Base-by-base conservation (phyloP, 495 filamentous ascomycete genomes). In the Articulospora tetracladia region DNA sequence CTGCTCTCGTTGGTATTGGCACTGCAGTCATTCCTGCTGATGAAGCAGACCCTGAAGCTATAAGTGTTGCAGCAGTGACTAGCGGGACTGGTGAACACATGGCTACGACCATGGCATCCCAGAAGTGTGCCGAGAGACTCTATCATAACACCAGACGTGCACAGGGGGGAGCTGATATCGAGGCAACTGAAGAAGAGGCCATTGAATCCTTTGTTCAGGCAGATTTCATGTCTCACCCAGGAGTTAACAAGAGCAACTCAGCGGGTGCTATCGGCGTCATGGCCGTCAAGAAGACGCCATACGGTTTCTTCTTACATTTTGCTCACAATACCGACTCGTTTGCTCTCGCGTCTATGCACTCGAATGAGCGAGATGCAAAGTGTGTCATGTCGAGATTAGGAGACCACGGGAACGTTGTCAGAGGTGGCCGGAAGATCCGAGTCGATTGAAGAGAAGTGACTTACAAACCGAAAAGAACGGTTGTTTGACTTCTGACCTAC, bases 11-110 rank as follows among this genome's bases (percentile, higher is more conserved):
- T 22, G 93, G 93, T 12, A 82, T 98, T 53, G 94, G 94, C 44
- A 92, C 92, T 17, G 84, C 88, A 54, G 87, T 97, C 12, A 80
- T 95, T n/a, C 92, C 92, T 0, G 72, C 77, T 15, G 82, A 88
- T 39, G 75, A 76, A 1, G 78, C 83, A 36, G 88, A 90, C 64
- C 69, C 76, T 1, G 81, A 89, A 0, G 69, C 74, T 24, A 79
- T 83, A 1, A 77, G 78, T 25, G 88, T 94, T 32, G 92, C 90
- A 30, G 82, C 82, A 28, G 91, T 96, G 10, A 93, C 90, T 17
- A 95, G 91, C 65, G 94, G 94, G 27, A 98, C 94, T 3, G 94
- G 94, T 34, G 94, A 98, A 76, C 94, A 98, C 68, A 97, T 98
- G 84, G 91, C 92, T 6, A 93, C 93, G 1, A 93, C 91, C 0